phyloP scores from a whole-genome alignment of 768 basidiomycete genomes.

The Inosperma sp. region DNA sequence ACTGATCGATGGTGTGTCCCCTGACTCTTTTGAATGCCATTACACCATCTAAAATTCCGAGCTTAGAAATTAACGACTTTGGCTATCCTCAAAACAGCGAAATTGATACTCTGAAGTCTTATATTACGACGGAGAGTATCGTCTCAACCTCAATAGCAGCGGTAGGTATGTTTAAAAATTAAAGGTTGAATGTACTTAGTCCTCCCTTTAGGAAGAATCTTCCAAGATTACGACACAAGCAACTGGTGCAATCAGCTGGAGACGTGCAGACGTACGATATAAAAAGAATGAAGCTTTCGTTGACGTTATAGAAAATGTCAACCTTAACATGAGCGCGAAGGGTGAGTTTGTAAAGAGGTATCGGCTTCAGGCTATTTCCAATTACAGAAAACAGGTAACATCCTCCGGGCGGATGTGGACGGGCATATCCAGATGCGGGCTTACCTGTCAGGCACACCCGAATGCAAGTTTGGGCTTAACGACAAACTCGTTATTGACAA shows the following conservation, averaged over 20 bases:
- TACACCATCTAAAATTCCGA: neutral
- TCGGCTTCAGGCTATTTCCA: neutral
- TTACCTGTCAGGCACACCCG: conserved; percentile 93
- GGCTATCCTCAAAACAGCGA: conserved; percentile 99
- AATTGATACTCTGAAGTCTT: conserved; percentile 94
- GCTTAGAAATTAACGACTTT: conserved; percentile 89
- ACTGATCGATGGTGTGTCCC: conserved; percentile 80
- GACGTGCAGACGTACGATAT: conserved; percentile 93
- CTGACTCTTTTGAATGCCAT: neutral
- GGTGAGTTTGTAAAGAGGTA: conserved; percentile 52
- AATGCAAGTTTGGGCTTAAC: conserved; percentile 98
- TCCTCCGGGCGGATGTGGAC: conserved; percentile 94
- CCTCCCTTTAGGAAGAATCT: conserved; percentile 74
- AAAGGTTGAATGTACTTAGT: neutral
- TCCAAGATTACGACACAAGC: conserved; percentile 97
- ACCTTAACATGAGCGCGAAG: conserved; percentile 95
- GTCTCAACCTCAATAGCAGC: conserved; percentile 81
- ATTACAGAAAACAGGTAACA: conserved; percentile 51
- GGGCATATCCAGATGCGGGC: conserved; percentile 98
- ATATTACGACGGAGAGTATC: conserved; percentile 97
- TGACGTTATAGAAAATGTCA: conserved; percentile 97
- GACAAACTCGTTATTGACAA: conserved; percentile 98
- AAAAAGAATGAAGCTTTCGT: conserved; percentile 99
- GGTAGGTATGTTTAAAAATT: conserved; percentile 38
- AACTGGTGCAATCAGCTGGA: conserved; percentile 95